phyloP scores from a whole-genome alignment of 495 filamentous ascomycete species.

The Aspergillus biplanus region DNA sequence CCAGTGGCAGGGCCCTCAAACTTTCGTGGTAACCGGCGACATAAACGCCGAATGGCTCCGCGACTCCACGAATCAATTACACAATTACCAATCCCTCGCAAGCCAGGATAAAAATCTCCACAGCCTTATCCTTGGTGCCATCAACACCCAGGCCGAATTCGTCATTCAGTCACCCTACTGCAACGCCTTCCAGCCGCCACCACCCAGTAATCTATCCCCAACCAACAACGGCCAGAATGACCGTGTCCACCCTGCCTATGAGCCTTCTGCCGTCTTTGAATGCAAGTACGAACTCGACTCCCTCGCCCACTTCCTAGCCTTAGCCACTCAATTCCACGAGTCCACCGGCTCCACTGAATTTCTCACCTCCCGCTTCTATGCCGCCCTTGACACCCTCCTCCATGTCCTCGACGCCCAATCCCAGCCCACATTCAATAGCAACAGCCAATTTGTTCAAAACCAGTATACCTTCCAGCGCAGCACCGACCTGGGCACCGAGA shows the following conservation, averaged over 20 bases:
- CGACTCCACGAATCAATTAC: conserved; percentile 94
- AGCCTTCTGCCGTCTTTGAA: conserved; percentile 85
- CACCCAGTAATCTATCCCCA: conserved; percentile 71
- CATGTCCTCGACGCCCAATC: conserved; percentile 77
- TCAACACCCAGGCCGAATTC: conserved; percentile 94
- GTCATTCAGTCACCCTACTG: conserved; percentile 96
- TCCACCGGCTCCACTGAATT: conserved; percentile 78
- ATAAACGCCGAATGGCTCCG: conserved; percentile 98
- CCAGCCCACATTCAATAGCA: conserved; percentile 73
- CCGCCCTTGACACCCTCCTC: conserved; percentile 75
- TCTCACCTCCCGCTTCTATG: conserved; percentile 77
- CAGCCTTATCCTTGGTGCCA: conserved; percentile 86
- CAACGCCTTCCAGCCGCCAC: conserved; percentile 96
- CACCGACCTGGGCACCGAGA: conserved; percentile 87
- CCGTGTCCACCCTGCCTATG: conserved; percentile 81
- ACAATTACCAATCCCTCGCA: conserved; percentile 84
- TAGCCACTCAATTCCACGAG: conserved; percentile 84
- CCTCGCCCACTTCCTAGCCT: conserved; percentile 84
- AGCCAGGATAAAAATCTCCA: conserved; percentile 75
- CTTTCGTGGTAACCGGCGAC: conserved; percentile 97
- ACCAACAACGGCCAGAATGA: conserved; percentile 79
- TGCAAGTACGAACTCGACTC: conserved; percentile 99
- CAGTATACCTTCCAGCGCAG: conserved; percentile 83
- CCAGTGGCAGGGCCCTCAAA: conserved; percentile 82
- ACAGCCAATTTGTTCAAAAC: conserved; percentile 66